Base-by-base conservation (phyloP, 805 yeast genomes). In the Candida piceae region DNA sequence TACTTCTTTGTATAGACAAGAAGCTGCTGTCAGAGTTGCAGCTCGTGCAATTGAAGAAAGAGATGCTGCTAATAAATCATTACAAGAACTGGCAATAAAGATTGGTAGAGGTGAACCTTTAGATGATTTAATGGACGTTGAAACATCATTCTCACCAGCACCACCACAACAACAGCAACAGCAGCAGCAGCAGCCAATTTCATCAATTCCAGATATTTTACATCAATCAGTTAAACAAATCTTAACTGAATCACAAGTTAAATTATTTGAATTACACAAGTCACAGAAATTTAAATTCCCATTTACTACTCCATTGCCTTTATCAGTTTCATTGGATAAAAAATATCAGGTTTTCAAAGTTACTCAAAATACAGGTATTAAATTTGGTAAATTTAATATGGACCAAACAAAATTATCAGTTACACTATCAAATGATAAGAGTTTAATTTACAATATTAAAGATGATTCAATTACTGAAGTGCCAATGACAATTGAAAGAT, bases 11-110 rank as follows among this genome's bases (percentile, higher is more conserved):
- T 89, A 87, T 51, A 82, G 80, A 52, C 84, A 84, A 45, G 97
- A 89, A 56, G 96, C 97, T 1, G 95, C 96, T 2, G 78, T 84
- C 3, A 66, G 89, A 38, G 96, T 89, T 1, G 94, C 90, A 1
- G 79, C 94, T 0, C 69, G 71, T 23, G 77, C 86, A 2, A 64
- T 81, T n/a, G 69, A 70, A 38, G 96, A 89, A 49, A 64, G 88
- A 28, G 94, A 86, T 43, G 84, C 78, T 31, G 82, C 89, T 2
- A 70, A 71, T 42, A 54, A 53, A n/a, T 87, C 88, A 2, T 63
- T 88, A 37, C 73, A 76, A 34, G 68, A 74, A 36, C 59, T 85
- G 37, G 63, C 78, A 1, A 57, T 53, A 5, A 64, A 73, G 13
- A 60, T 70, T 29, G 68, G 62, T 10, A 41, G 38, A 11, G 57